These are phyloP conservation scores for Ochromonas danica DNA, from an alignment of 108 stramenopile species.

Conservation along the genomic window DNA sequence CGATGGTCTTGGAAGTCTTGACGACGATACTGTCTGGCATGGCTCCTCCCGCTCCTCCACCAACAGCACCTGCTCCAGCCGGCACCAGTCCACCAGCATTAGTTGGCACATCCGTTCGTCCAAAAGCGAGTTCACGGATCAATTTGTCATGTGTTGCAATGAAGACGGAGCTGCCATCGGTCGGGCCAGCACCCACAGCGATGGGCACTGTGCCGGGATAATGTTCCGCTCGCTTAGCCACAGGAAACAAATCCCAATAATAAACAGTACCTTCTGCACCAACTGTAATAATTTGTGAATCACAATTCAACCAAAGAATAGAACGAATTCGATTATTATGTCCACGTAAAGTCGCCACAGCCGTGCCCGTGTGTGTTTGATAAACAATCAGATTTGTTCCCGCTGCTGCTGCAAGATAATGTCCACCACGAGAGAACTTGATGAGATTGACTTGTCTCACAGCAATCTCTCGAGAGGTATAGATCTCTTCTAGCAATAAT, in stretches of 20 bases:
- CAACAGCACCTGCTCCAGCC: background rate
- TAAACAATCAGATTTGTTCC: conserved; percentile 49
- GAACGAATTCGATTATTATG: conserved; percentile 58
- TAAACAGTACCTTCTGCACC: conserved; percentile 58
- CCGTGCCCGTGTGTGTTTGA: conserved; percentile 56
- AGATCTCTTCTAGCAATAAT: conserved; percentile 61
- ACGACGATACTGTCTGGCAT: background rate
- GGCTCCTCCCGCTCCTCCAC: background rate
- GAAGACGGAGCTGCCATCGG: background rate
- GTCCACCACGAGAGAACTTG: conserved; percentile 59
- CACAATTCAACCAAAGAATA: conserved; percentile 55
- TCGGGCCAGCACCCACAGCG: conserved; percentile 18
- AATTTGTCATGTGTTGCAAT: conserved; percentile 2
- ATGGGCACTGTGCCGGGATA: conserved; percentile 36
- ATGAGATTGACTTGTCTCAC: background rate
- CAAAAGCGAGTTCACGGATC: conserved; percentile 8
- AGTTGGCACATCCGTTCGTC: background rate
- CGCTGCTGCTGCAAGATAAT: conserved; percentile 57
- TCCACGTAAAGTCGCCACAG: conserved; percentile 52
- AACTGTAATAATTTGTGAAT: conserved; percentile 50
- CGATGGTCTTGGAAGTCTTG: background rate
- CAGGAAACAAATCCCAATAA: conserved; percentile 53
- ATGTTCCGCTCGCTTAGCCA: conserved; percentile 10
- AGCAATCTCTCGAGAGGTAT: background rate
- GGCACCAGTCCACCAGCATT: background rate